Conservation (phyloP, 192 early-diverging fungal species). For the Umbelopsis ramanniana region DNA sequence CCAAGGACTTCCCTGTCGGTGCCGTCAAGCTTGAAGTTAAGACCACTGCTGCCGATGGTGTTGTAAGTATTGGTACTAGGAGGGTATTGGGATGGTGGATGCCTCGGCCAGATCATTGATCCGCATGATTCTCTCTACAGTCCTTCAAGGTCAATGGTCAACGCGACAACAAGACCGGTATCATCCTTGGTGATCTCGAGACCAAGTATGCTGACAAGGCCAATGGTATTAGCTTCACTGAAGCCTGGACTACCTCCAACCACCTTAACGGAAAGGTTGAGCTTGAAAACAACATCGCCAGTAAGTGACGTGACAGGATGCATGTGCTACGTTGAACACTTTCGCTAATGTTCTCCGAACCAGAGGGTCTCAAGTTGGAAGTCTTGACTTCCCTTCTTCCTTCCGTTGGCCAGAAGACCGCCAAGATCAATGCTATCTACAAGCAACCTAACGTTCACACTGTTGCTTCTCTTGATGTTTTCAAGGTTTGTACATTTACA, state of each 20-base stretch:
- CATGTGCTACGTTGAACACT: neutral
- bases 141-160: slow-evolving; percentile 94
- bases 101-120: neutral
- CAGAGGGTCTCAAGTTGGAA: slow-evolving; percentile 95
- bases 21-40: slow-evolving; percentile 96
- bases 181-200: slow-evolving; percentile 96
- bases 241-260: slow-evolving; percentile 96
- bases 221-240: slow-evolving; percentile 94
- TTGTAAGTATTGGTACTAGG: slow-evolving; percentile 65
- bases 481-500: slow-evolving; percentile 62
- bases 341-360: neutral
- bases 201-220: slow-evolving; percentile 96
- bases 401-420: slow-evolving; percentile 78
- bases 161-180: slow-evolving; percentile 95
- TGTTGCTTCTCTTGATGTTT: slow-evolving; percentile 86
- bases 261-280: slow-evolving; percentile 91
- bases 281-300: slow-evolving; percentile 90
- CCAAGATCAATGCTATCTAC: slow-evolving; percentile 87
- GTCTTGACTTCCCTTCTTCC: slow-evolving; percentile 84
- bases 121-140: slow-evolving; percentile 40
- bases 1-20: slow-evolving; percentile 97
- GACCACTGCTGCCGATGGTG: slow-evolving; percentile 94
- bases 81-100: neutral
- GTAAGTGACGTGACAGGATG: slow-evolving; percentile 27
- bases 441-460: slow-evolving; percentile 96